phyloP scores from a whole-genome alignment of 768 basidiomycete genomes.

The Xerocomellus chrysenteron region DNA sequence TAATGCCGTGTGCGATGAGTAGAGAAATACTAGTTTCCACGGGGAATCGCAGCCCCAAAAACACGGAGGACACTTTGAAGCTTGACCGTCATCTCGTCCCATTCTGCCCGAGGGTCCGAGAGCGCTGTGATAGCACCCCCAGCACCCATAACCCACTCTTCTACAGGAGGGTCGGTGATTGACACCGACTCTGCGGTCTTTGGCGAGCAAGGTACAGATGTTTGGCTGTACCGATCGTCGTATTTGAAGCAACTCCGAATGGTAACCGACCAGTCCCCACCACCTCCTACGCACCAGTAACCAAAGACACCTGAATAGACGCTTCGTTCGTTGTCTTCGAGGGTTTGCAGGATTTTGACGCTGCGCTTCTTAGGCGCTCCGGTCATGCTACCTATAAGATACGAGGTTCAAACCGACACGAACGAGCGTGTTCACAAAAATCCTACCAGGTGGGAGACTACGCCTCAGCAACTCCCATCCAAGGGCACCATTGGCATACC shows the following conservation, averaged over 20 bases:
- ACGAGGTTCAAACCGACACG: not conserved
- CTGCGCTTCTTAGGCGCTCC: conserved; percentile 95
- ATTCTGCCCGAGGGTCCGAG: conserved; percentile 81
- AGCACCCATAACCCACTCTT: conserved; percentile 81
- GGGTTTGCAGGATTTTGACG: conserved; percentile 79
- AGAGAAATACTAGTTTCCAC: conserved; percentile 12
- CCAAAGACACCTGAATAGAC: conserved; percentile 94
- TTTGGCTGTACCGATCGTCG: conserved; percentile 36
- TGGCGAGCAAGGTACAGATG: conserved; percentile 8
- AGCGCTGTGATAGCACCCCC: conserved; percentile 97
- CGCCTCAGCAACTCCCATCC: conserved; percentile 78
- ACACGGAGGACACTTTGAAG: conserved; percentile 71
- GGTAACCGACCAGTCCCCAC: conserved; percentile 90
- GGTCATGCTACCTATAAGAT: conserved; percentile 83
- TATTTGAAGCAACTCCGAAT: conserved; percentile 91
- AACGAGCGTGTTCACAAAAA: not conserved
- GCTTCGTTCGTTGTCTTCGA: conserved; percentile 71
- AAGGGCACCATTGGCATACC: conserved; percentile 40
- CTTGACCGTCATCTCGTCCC: conserved; percentile 94
- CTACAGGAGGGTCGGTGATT: conserved; percentile 23
- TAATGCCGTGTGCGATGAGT: not conserved
- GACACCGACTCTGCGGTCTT: conserved; percentile 10
- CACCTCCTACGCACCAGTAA: conserved; percentile 87
- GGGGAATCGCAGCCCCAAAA: conserved; percentile 45
- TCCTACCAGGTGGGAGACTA: conserved; percentile 83